Conservation (phyloP, 2,329 filamentous ascomycete species). For the Trematosphaeria pertusa region DNA sequence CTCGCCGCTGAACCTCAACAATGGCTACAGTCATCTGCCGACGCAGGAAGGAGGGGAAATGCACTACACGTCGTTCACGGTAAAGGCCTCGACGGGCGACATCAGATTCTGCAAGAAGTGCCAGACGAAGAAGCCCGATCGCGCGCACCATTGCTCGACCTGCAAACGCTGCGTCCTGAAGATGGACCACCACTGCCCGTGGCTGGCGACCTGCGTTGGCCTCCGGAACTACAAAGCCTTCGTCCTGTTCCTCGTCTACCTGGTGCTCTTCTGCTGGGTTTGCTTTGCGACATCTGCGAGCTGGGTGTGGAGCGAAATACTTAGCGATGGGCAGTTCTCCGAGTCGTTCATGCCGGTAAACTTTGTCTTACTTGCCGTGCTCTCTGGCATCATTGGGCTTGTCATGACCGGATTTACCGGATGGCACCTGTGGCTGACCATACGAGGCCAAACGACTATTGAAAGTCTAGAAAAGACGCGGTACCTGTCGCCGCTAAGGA, state of each 20-base stretch:
- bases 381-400: conserved; percentile 89
- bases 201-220: conserved; percentile 95
- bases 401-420: conserved; percentile 87
- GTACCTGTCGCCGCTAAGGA: conserved; percentile 82
- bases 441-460: conserved; percentile 87
- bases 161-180: conserved; percentile 95
- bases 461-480: conserved; percentile 95
- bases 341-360: conserved; percentile 87
- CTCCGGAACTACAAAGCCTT: conserved; percentile 96
- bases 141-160: conserved; percentile 94
- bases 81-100: conserved; percentile 83
- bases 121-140: conserved; percentile 90
- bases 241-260: conserved; percentile 89
- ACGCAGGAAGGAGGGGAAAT: conserved; percentile 65
- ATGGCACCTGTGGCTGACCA: conserved; percentile 88
- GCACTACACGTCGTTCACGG: conserved; percentile 80
- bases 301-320: conserved; percentile 87
- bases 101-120: conserved; percentile 97
- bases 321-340: conserved; percentile 72
- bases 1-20: conserved; percentile 58
- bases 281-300: conserved; percentile 76
- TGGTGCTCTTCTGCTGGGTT: conserved; percentile 82
- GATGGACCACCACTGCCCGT: conserved; percentile 99
- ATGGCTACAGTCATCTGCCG: conserved; percentile 80
- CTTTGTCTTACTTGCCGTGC: conserved; percentile 84